Percentiles rank a stretch among this genome's conserved stretches.
Evolutionary conservation across 176 grass and related monocot genomes (phyloP).

Genomic region (Luzula sylvatica): DNA sequence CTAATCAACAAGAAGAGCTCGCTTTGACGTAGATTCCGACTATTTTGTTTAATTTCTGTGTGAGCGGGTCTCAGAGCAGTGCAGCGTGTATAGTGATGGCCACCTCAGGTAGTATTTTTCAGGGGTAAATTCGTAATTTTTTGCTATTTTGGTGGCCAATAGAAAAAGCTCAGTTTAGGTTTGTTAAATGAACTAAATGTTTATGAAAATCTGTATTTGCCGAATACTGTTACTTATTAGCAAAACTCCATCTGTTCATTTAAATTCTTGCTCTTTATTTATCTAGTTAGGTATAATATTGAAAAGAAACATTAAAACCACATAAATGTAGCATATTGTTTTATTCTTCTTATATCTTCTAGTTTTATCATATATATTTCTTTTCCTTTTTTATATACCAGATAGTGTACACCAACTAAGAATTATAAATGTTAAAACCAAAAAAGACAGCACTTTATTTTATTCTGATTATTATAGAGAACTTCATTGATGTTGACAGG

Average conservation of each 20-base stretch:
- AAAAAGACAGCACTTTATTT: not conserved
- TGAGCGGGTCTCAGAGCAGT: conserved; percentile 26
- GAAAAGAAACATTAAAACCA: conserved; percentile 1
- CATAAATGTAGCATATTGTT: not conserved
- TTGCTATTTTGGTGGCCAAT: conserved; percentile 15
- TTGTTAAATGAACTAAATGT: no score
- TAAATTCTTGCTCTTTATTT: not conserved
- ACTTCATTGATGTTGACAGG: no score
- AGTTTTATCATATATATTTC: not conserved
- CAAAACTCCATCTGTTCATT: not conserved
- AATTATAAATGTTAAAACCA: conserved; percentile 10
- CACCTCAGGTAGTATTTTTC: not conserved
- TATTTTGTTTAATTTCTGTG: conserved; percentile 2
- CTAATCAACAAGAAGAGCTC: conserved; percentile 33
- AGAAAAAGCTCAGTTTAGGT: not conserved
- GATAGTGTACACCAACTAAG: not conserved
- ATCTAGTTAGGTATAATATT: not conserved
- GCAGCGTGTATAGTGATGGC: conserved; percentile 73
- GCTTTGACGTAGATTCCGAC: conserved; percentile 16
- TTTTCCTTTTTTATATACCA: conserved; percentile 5
- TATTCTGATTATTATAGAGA: conserved; percentile 1
- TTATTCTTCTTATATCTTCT: conserved; percentile 23
- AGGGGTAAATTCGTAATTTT: not conserved
- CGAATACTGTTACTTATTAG: no score
- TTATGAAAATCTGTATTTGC: no score